Base-by-base conservation (phyloP, 179 eudicot genomes). In the Silene vulgaris region DNA sequence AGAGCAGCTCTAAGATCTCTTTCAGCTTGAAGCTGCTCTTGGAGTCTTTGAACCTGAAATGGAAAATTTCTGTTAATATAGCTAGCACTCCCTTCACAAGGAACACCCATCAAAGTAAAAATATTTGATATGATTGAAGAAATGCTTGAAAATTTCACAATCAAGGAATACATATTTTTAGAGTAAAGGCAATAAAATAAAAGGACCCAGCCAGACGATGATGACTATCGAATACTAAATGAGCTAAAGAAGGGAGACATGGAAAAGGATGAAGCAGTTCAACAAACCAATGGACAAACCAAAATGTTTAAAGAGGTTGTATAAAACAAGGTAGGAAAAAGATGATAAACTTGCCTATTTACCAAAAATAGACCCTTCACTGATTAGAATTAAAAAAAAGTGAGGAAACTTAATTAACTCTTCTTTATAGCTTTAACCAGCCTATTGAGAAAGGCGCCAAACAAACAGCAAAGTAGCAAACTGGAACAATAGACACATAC, bases 1-100 rank as follows among this genome's bases (percentile, higher is more conserved):
- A 95, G 79, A 56, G 99, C 99, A 79, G 96, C 91, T 77, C 99
- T 88, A 80, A 95, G 85, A 83, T 95, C 99, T 86, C 99, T 90
- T 85, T 95, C 99, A 48, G 97, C 99, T 84, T 90, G 97, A 71
- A 95, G 86, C 88, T 95, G 99, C 82, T 95, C 99, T 84, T 95
- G 99, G 78, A 95, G 82, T 84, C 96, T 90, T 76, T 94, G 90
- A 60, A 95, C 99, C 99, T 95, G 76, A 54, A 80, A n/a, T 12
- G 26, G n/a, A 52, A 45, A 72, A 48, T 12, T n/a, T 43, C 37
- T 16, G 80, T 69, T 56, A 69, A 54, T 28, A 40, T 54, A 70
- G 57, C 40, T 19, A 71, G 29, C 29, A 79, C 43, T 66, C 75
- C 59, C 65, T 28, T 8, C 17, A n/a, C 17, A 35, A 23, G 16